Evolutionary conservation across 352 stramenopile genomes (phyloP).

Genomic region (Globisporangium paroecandrum): DNA sequence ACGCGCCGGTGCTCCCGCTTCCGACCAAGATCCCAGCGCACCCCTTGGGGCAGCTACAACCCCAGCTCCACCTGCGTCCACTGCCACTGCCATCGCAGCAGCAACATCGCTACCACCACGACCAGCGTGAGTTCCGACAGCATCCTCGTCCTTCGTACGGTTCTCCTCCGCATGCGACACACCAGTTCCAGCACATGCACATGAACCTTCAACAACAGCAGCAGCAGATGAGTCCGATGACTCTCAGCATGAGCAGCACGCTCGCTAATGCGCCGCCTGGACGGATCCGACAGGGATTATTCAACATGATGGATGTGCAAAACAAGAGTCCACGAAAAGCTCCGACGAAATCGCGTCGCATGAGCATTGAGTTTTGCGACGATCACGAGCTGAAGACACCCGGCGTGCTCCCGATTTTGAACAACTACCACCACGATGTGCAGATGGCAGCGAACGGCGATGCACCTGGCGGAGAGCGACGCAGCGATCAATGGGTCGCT

Average conservation of each 20-base stretch:
- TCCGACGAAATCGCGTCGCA: conserved; percentile 6
- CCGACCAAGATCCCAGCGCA: conserved; percentile 7
- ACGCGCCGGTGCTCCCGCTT: background rate
- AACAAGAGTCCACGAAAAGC: conserved; percentile 17
- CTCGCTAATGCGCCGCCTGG: conserved; percentile 2
- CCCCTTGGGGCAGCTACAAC: background rate
- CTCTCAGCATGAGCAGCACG: background rate
- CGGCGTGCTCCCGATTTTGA: background rate
- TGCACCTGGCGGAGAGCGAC: background rate
- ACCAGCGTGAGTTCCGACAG: background rate
- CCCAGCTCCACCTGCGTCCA: conserved; percentile 2
- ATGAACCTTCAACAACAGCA: background rate
- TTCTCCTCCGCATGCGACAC: background rate
- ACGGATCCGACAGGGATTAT: background rate
- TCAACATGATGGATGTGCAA: conserved; percentile 15
- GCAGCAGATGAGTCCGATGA: conserved; percentile 3
- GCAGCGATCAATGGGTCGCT: background rate
- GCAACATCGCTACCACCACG: background rate
- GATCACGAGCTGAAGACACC: conserved; percentile 13
- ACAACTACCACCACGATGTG: background rate
- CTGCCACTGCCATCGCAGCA: background rate
- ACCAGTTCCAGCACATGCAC: conserved; percentile 6
- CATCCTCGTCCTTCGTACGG: conserved; percentile 5
- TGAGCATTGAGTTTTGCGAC: conserved; percentile 10
- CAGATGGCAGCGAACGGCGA: background rate